Evolutionary conservation across 2,329 filamentous ascomycete species (phyloP).

Genomic region (Cladophialophora psammophila): DNA sequence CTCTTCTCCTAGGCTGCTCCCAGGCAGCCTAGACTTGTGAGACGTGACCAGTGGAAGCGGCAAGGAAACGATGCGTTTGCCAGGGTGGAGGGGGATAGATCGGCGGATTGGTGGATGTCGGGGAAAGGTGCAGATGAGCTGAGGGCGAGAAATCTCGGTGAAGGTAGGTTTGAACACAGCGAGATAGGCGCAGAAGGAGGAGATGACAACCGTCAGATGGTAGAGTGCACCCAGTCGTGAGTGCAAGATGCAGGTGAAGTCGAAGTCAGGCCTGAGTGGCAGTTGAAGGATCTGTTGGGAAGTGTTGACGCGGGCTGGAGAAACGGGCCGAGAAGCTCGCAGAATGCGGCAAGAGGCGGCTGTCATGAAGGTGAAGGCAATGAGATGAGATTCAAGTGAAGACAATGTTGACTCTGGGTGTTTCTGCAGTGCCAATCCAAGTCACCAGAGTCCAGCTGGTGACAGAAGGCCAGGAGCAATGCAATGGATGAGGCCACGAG

Average conservation of each 20-base stretch:
- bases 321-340: constrained; percentile 30
- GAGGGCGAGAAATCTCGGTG: background rate
- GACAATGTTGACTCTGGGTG: background rate
- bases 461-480: constrained; percentile 5
- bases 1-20: constrained; percentile 31
- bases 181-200: constrained; percentile 2
- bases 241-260: constrained; percentile 2
- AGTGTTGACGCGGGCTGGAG: constrained; percentile 8
- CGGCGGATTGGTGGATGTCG: constrained; percentile 3
- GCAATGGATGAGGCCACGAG: background rate
- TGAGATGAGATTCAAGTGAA: constrained; percentile 3
- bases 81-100: background rate
- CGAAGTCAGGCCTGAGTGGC: constrained; percentile 14
- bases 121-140: background rate
- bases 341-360: constrained; percentile 11
- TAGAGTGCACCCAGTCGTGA: constrained; percentile 6
- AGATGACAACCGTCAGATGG: constrained; percentile 3
- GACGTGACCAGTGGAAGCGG: constrained; percentile 12
- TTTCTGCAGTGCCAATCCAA: background rate
- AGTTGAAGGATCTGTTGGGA: constrained; percentile 34
- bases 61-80: background rate
- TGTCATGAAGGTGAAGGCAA: constrained; percentile 5
- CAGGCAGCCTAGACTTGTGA: constrained; percentile 24
- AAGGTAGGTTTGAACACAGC: background rate
- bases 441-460: background rate